Base-by-base conservation (phyloP, 2,329 filamentous ascomycete genomes). In the Penicillium polonicum region DNA sequence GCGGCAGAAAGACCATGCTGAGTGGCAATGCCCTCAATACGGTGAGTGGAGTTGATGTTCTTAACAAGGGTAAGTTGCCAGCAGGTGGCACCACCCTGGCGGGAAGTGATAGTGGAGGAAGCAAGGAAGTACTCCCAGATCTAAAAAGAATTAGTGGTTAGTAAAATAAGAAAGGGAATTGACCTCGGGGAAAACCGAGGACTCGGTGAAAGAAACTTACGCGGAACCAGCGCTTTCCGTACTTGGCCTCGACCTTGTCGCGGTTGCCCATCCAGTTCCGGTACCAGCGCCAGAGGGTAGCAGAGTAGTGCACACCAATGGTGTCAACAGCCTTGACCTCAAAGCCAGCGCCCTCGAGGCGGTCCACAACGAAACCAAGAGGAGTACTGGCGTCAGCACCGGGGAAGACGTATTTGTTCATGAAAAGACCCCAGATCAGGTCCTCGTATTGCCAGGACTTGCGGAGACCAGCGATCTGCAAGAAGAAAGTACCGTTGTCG, bases 391-490 rank as follows among this genome's bases (percentile, higher is more conserved):
- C 94, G 74, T 97, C 94, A 51, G 94, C 94, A 74, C 94, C 94
- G 35, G 92, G 94, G 85, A 97, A 97, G 76, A 97, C 84, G 78
- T 97, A 96, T 82, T 96, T 97, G 88, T 97, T 97, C 92, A 97
- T 96, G 85, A 97, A 97, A 46, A 97, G 84, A 74, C 94, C 94
- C 94, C 94, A 97, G 76, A 93, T 90, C 51, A 97, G 85, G 79
- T 97, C 93, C 82, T 97, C 92, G 73, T 96, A 97, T 78, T 97
- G 94, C 94, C 94, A 97, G 63, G 84, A 82, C 82, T 95, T 95
- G 68, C 94, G 89, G 61, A 99, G 85, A 79, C 94, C 94, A 68
- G 93, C 92, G 69, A 95, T 92, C 78, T 97, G 94, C 60, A 97
- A 83, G 85, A 94, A 97, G 82, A 97, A 96, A 65, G 91, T 85